Conservation (phyloP, 805 yeast species). For the Ogataea naganishii region DNA sequence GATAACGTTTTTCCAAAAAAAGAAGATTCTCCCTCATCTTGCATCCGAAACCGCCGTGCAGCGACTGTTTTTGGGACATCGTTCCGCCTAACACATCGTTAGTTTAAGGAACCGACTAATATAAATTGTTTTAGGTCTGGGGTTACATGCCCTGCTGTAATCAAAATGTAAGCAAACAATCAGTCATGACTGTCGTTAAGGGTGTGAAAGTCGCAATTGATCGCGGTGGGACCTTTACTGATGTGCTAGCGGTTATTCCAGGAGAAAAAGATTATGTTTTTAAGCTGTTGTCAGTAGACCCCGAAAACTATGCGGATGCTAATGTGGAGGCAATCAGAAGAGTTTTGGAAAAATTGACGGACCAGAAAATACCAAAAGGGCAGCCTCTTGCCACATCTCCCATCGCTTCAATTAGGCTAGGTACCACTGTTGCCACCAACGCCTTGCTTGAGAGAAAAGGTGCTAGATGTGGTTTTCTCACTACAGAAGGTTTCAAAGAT, state of each 20-base stretch:
- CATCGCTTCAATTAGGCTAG: conserved; percentile 65
- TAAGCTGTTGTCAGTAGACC: conserved; percentile 75
- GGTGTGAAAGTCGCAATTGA: conserved; percentile 3
- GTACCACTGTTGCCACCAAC: conserved; percentile 83
- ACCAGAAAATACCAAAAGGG: conserved; percentile 39
- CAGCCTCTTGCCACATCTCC: conserved; percentile 41
- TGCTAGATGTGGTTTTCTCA: conserved; percentile 3
- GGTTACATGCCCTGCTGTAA: no score
- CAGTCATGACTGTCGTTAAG: no score
- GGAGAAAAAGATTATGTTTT: conserved; percentile 48
- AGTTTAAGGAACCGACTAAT: no score
- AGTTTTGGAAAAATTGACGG: conserved; percentile 47
- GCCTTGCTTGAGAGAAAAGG: conserved; percentile 41
- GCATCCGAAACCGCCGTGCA: no score
- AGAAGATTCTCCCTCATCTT: no score
- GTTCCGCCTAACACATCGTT: no score
- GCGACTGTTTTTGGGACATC: no score
- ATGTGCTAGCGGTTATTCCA: conserved; percentile 39
- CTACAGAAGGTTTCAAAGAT: conserved; percentile 16
- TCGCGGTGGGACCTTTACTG: conserved; percentile 81
- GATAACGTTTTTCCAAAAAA: no score
- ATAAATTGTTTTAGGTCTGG: no score
- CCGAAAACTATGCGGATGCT: conserved; percentile 70
- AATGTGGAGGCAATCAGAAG: conserved; percentile 81
- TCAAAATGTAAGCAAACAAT: no score